These are phyloP conservation scores for Pythium grandisporangium DNA, from an alignment of 352 stramenopile genomes.

Conservation along the genomic window DNA sequence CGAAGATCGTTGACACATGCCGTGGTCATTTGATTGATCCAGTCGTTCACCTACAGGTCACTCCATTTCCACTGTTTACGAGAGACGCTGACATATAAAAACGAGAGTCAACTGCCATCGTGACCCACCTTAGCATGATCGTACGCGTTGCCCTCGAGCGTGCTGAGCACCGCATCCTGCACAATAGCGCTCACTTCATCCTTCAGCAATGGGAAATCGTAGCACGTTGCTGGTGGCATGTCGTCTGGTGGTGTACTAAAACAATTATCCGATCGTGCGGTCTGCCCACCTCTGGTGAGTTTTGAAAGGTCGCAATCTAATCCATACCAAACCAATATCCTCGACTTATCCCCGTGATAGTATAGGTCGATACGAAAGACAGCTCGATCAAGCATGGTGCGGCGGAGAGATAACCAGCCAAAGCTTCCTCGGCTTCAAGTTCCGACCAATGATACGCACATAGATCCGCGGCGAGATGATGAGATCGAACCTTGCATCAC, in stretches of 20 bases:
- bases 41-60: constrained; percentile 38
- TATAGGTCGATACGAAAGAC: too few species aligned
- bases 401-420: too few species aligned
- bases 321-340: too few species aligned
- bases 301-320: constrained; percentile 11
- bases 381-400: too few species aligned
- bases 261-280: too few species aligned
- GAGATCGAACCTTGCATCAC: constrained; percentile 4
- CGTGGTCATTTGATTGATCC: constrained; percentile 57
- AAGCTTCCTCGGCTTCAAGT: too few species aligned
- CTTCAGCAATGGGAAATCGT: constrained; percentile 66
- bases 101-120: too few species aligned
- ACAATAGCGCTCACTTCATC: constrained; percentile 68
- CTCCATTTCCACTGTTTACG: background rate
- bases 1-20: constrained; percentile 62
- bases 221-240: constrained; percentile 21
- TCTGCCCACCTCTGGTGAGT: too few species aligned
- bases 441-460: too few species aligned
- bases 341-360: too few species aligned
- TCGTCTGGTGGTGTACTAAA: background rate
- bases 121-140: constrained; percentile 54
- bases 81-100: too few species aligned
- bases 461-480: too few species aligned
- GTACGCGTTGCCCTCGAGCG: constrained; percentile 68
- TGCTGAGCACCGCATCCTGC: constrained; percentile 58